Evolutionary conservation across 306 rosid species (phyloP).

Genomic region (Castanea mollissima): DNA sequence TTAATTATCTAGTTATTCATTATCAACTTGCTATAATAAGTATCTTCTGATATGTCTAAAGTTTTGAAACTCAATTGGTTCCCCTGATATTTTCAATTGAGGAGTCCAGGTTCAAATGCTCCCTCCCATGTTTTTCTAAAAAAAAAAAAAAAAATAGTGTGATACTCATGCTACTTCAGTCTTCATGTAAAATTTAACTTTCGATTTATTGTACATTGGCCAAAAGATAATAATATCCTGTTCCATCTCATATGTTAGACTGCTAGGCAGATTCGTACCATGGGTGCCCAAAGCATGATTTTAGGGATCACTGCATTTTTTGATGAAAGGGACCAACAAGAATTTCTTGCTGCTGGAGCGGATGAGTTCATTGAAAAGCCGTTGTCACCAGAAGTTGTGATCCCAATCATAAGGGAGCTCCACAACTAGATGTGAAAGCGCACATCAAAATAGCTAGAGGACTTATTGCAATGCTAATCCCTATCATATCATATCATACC

Average conservation of each 20-base stretch:
- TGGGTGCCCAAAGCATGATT: constrained; percentile 21
- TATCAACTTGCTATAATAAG: neutral
- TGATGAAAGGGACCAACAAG: neutral
- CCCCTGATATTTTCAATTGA: too few species aligned
- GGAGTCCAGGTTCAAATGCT: too few species aligned
- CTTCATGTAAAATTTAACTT: neutral
- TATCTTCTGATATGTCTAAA: too few species aligned
- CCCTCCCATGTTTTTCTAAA: too few species aligned
- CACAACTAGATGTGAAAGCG: neutral
- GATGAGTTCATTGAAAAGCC: constrained; percentile 22
- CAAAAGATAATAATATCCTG: neutral
- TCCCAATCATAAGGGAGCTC: constrained; percentile 24
- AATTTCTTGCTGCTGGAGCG: constrained; percentile 23
- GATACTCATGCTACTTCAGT: too few species aligned
- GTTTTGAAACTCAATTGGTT: too few species aligned
- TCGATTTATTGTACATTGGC: neutral
- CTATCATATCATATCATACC: too few species aligned
- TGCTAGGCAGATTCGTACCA: constrained; percentile 7
- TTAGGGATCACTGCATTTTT: neutral
- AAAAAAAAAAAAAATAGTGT: too few species aligned
- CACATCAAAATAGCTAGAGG: neutral
- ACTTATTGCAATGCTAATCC: neutral
- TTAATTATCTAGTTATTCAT: neutral
- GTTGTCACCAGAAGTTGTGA: constrained; percentile 5
- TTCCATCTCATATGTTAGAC: constrained; percentile 1